A percentile compares a stretch with the other conserved stretches of the same genome.
Evolutionary conservation across 805 yeast genomes (phyloP).

Genomic region (Saccharomycopsis fermentans): DNA sequence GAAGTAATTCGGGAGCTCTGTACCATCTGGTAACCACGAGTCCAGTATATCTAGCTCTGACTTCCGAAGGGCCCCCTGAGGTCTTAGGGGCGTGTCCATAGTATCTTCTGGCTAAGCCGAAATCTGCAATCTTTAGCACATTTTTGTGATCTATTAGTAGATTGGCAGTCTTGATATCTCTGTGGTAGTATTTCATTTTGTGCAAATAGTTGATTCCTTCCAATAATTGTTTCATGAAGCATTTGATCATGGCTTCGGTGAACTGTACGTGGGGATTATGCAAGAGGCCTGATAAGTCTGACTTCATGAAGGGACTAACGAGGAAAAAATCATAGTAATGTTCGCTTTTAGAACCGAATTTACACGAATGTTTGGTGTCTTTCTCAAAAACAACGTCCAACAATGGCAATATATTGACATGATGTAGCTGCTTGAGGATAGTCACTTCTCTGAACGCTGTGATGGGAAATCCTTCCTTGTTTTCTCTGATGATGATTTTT

Average conservation of each 20-base stretch:
- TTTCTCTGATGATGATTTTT: conserved; percentile 50
- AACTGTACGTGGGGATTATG: conserved; percentile 66
- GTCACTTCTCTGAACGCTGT: conserved; percentile 92
- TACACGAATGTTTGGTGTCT: conserved; percentile 1
- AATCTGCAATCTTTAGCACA: conserved; percentile 82
- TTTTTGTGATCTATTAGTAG: conserved; percentile 73
- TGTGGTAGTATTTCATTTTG: conserved; percentile 44
- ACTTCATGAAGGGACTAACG: conserved; percentile 87
- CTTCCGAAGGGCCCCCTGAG: conserved; percentile 17
- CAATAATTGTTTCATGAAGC: conserved; percentile 69
- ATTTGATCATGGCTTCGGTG: conserved; percentile 62
- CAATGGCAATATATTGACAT: conserved; percentile 65
- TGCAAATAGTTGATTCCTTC: conserved; percentile 80
- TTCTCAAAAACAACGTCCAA: conserved; percentile 54
- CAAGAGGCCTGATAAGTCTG: conserved; percentile 85
- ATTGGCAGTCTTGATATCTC: conserved; percentile 95
- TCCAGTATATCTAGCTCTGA: conserved; percentile 36
- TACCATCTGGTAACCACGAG: conserved; percentile 96
- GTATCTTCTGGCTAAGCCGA: conserved; percentile 80
- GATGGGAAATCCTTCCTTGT: conserved; percentile 65
- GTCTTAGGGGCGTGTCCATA: conserved; percentile 52
- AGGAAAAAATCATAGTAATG: conserved; percentile 48
- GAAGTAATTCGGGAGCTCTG: conserved; percentile 87
- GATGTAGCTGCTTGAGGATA: conserved; percentile 60
- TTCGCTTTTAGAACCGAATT: not conserved